Evolutionary conservation across 768 basidiomycete genomes (phyloP), one percentile per base, ranked within the genome.

Genomic region (Tephrocybe sp.): DNA sequence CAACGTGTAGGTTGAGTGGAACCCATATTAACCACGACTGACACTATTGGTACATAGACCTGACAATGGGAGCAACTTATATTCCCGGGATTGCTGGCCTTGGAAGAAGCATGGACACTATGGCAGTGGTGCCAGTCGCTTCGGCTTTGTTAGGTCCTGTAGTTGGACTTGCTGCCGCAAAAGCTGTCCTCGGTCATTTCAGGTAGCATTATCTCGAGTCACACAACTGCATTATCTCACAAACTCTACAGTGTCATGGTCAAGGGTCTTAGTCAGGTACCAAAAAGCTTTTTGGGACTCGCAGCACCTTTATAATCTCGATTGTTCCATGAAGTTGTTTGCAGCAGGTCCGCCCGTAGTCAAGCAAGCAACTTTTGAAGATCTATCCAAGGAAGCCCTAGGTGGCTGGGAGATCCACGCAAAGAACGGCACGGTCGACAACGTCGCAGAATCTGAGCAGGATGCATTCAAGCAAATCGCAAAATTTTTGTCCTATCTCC

Each of bases 61-160:
- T 73, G 9, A 63, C 60, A 21, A 56, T 65, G 16, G 72, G 72
- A 9, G 69, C 70, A 21, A 72, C 69, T 12, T 73, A 73, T 44
- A 70, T 73, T 22, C 72, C 72, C 12, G 57, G 56, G 11, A 53
- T 71, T 19, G 66, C 65, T 24, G 69, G 69, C 2, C 61, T 72
- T 2, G 66, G 68, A 24, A 58, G 59, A 44, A 69, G 69, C 54
- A 67, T 73, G 59, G 70, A 73, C 37, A 63, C 70, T 6, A 58
- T 72, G 55, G 64, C 65, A 15, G 64, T 70, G 3, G 64, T 73
- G 4, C 72, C 72, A 0, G 66, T 73, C 34, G 66, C 54, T 13
- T 72, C 72, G 24, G 70, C 70, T 15, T 57, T 73, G 11, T 52
- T 73, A 12, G 70, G 70, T 16, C 72, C 72, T 3, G 72, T 73